phyloP scores from a whole-genome alignment of 805 yeast species.

The Cyberlindnera veronae region DNA sequence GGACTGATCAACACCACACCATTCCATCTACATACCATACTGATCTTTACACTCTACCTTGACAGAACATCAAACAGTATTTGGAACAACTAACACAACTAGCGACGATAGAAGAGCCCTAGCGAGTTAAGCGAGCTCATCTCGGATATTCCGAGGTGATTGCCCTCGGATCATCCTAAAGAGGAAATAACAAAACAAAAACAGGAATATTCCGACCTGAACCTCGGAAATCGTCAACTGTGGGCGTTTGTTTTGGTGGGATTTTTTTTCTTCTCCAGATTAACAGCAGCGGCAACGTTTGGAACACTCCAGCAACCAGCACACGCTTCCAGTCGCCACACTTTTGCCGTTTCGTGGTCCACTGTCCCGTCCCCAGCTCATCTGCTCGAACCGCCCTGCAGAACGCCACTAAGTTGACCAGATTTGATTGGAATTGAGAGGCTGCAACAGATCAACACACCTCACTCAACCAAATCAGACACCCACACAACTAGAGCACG shows the following conservation, averaged over 20 bases:
- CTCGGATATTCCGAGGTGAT: constrained; percentile 1
- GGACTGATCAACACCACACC: too few species aligned
- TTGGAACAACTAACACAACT: too few species aligned
- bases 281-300: not conserved
- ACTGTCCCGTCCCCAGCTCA: not conserved
- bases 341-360: not conserved
- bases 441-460: not conserved
- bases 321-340: not conserved
- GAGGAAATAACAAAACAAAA: constrained; percentile 14
- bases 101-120: not conserved
- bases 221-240: constrained; percentile 10
- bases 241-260: constrained; percentile 12
- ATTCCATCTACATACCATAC: too few species aligned
- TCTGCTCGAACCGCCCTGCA: not conserved
- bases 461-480: too few species aligned
- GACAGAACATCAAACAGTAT: too few species aligned
- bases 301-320: not conserved
- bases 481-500: too few species aligned
- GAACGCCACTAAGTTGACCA: not conserved
- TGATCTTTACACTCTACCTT: too few species aligned
- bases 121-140: not conserved
- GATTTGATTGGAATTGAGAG: not conserved
- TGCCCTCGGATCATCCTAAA: constrained; percentile 13
- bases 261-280: constrained; percentile 8
- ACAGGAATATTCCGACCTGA: not conserved